phyloP scores from a whole-genome alignment of 805 yeast genomes.

The Lipomyces yamadae region DNA sequence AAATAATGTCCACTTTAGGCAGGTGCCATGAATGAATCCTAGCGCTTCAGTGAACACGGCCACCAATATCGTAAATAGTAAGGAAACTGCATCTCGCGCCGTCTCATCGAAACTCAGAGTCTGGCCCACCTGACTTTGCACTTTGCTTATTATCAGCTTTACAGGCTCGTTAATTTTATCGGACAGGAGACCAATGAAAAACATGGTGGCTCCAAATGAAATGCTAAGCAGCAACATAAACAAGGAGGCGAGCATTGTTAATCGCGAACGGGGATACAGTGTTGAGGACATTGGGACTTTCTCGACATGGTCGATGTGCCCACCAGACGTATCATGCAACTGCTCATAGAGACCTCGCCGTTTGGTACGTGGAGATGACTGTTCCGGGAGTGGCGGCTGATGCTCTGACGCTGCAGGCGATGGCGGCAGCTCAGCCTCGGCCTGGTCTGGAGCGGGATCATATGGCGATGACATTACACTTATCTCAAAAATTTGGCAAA shows the following conservation, averaged over 20 bases:
- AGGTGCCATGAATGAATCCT: conserved; percentile 8
- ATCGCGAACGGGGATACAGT: not conserved
- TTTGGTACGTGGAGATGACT: not conserved
- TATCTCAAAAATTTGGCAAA: not conserved
- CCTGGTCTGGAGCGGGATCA: not conserved
- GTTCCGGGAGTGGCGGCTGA: not conserved
- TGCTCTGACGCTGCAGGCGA: not conserved
- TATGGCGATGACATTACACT: not conserved
- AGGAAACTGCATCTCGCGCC: conserved; percentile 3
- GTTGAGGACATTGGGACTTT: not conserved
- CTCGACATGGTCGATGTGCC: not conserved
- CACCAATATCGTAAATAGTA: conserved; percentile 2
- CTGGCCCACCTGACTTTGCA: not conserved
- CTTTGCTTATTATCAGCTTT: not conserved
- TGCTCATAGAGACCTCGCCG: not conserved
- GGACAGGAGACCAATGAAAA: not conserved
- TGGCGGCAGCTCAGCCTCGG: not conserved
- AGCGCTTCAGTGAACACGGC: not conserved
- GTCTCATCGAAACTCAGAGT: not conserved
- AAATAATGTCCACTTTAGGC: conserved; percentile 12
- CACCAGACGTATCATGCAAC: not conserved
- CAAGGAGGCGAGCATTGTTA: not conserved
- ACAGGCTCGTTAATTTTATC: not conserved
- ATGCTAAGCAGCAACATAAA: not conserved
- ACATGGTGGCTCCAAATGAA: not conserved